phyloP scores from a whole-genome alignment of 768 basidiomycete species.

The Hygrophoropsis aurantiaca region DNA sequence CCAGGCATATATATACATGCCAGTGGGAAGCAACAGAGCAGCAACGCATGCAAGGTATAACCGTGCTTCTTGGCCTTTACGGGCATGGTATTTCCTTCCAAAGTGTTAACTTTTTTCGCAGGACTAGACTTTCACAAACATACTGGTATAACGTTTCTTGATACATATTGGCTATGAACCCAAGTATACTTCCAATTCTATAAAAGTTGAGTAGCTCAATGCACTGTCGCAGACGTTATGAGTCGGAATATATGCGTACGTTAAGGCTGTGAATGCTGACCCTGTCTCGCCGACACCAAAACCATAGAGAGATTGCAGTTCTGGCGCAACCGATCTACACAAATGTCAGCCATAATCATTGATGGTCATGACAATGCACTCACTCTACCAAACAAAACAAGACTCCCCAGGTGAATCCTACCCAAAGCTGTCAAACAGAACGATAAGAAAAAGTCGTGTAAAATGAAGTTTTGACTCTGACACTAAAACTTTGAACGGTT shows the following conservation, averaged over 20 bases:
- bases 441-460: background rate
- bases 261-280: slow-evolving; percentile 55
- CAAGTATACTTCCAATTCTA: slow-evolving; percentile 57
- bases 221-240: too few relatives aligned
- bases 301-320: slow-evolving; percentile 55
- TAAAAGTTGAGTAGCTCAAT: too few relatives aligned
- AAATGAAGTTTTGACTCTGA: slow-evolving; percentile 29
- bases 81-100: slow-evolving; percentile 19
- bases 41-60: slow-evolving; percentile 55
- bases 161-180: slow-evolving; percentile 43
- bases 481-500: slow-evolving; percentile 71
- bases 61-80: slow-evolving; percentile 53
- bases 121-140: slow-evolving; percentile 8
- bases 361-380: slow-evolving; percentile 4
- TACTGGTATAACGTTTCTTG: slow-evolving; percentile 54
- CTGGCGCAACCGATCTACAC: slow-evolving; percentile 51
- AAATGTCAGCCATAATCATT: slow-evolving; percentile 4
- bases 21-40: slow-evolving; percentile 50
- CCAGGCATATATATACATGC: slow-evolving; percentile 74
- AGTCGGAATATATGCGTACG: slow-evolving; percentile 44
- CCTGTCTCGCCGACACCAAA: slow-evolving; percentile 64
- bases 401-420: slow-evolving; percentile 76
- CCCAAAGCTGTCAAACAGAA: slow-evolving; percentile 52
- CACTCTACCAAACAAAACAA: slow-evolving; percentile 67
- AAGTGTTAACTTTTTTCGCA: slow-evolving; percentile 26